Evolutionary conservation across 495 filamentous ascomycete genomes (phyloP).

Genomic region (Ascodesmis nigricans): DNA sequence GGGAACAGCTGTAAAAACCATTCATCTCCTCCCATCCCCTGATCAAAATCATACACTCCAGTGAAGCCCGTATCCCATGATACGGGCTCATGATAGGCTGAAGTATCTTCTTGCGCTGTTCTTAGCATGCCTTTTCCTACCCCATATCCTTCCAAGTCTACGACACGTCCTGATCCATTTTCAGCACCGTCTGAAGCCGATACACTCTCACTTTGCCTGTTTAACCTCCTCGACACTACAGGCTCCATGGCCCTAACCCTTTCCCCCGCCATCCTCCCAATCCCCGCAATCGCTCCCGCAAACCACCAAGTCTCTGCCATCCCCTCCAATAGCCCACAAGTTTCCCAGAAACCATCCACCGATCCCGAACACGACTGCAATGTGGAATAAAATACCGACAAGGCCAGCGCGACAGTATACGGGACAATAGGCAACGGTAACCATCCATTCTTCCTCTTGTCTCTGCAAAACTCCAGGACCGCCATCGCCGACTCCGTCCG

Average conservation of each 20-base stretch:
- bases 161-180: too few species aligned
- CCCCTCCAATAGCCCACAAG: constrained; percentile 8
- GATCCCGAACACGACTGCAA: constrained; percentile 9
- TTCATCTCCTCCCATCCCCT: neutral
- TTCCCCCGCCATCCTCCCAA: constrained; percentile 12
- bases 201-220: neutral
- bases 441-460: neutral
- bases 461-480: neutral
- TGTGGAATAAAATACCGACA: constrained; percentile 13
- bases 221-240: neutral
- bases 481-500: neutral
- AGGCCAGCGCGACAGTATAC: constrained; percentile 15
- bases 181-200: neutral
- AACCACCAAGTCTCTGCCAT: constrained; percentile 18
- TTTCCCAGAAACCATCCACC: constrained; percentile 7
- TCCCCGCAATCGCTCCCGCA: constrained; percentile 16
- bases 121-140: too few species aligned
- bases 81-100: too few species aligned
- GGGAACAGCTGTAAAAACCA: constrained; percentile 5
- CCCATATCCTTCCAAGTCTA: too few species aligned
- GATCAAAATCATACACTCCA: too few species aligned
- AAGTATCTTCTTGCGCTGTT: too few species aligned
- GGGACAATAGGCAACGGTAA: constrained; percentile 14
- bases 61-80: too few species aligned
- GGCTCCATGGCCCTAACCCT: neutral